These are phyloP conservation scores for Fusarium sp. DNA, from an alignment of 2,329 filamentous ascomycete species.

Conservation along the genomic window DNA sequence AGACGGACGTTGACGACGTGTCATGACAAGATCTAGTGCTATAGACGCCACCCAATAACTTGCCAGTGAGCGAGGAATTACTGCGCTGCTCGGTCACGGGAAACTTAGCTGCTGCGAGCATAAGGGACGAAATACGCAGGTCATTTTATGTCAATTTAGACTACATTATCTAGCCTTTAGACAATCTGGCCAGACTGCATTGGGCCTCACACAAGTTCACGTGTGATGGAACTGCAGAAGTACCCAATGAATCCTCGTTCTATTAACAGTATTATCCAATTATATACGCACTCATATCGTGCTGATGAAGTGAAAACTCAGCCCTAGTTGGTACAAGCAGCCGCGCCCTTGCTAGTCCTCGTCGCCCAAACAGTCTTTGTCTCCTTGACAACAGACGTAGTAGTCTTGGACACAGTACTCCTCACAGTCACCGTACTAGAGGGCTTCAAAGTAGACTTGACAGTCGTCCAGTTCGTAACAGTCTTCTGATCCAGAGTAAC, in stretches of 20 bases:
- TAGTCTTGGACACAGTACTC: conserved; percentile 33
- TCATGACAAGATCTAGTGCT: not conserved
- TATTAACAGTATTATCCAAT: not conserved
- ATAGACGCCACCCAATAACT: no score
- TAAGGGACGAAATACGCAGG: not conserved
- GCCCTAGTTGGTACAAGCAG: conserved; percentile 20
- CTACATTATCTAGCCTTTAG: not conserved
- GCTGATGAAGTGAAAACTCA: not conserved
- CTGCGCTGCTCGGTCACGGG: not conserved
- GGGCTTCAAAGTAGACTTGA: conserved; percentile 42
- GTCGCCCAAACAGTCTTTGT: conserved; percentile 32
- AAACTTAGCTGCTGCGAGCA: accelerated
- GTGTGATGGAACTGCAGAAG: accelerated
- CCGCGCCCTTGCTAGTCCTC: conserved; percentile 34
- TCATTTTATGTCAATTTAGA: accelerated
- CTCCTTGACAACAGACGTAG: conserved; percentile 27
- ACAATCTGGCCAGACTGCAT: no score
- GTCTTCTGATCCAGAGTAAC: conserved; percentile 10
- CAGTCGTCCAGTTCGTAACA: conserved; percentile 37
- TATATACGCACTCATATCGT: not conserved
- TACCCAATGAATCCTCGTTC: not conserved
- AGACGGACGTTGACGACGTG: not conserved
- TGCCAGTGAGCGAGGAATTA: accelerated
- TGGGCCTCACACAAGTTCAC: not conserved
- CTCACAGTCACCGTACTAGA: conserved; percentile 32